These are phyloP conservation scores for Aphanomyces cochlioides DNA, from an alignment of 352 stramenopile genomes.

Conservation along the genomic window DNA sequence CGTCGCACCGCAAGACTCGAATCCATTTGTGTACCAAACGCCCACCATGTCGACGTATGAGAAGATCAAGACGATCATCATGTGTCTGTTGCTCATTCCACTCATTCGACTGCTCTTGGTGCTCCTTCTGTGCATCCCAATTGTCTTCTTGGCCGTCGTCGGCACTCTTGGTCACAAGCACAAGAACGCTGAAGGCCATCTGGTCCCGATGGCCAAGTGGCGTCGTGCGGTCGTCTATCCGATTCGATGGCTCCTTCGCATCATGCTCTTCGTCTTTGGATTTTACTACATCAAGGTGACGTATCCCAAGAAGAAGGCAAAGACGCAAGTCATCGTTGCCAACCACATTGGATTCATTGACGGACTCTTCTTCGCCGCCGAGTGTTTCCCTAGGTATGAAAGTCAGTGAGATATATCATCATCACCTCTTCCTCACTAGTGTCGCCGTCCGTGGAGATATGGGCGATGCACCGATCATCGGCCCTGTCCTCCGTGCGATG, in stretches of 20 bases:
- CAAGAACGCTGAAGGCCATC: constrained; percentile 38
- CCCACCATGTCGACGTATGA: constrained; percentile 52
- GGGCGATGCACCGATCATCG: constrained; percentile 49
- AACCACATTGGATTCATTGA: constrained; percentile 74
- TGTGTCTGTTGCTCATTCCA: constrained; percentile 57
- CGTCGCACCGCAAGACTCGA: constrained; percentile 29
- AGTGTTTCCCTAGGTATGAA: constrained; percentile 30
- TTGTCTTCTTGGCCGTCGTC: constrained; percentile 41
- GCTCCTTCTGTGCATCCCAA: constrained; percentile 30
- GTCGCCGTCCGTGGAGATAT: constrained; percentile 76
- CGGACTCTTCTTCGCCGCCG: constrained; percentile 53
- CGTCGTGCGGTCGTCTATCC: constrained; percentile 40
- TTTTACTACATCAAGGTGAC: constrained; percentile 66
- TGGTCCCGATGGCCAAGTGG: constrained; percentile 42
- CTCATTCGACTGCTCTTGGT: constrained; percentile 51
- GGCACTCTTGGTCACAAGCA: constrained; percentile 51
- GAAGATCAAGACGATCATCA: constrained; percentile 47
- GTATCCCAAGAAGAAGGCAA: constrained; percentile 34
- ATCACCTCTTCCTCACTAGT: constrained; percentile 29
- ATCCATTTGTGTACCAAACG: constrained; percentile 61
- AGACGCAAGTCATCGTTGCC: constrained; percentile 52
- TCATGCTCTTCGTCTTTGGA: constrained; percentile 53
- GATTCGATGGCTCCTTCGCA: constrained; percentile 45
- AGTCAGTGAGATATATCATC: not conserved
- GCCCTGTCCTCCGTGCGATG: constrained; percentile 54